phyloP scores from a whole-genome alignment of 495 filamentous ascomycete species.

The Penicillium desertorum region DNA sequence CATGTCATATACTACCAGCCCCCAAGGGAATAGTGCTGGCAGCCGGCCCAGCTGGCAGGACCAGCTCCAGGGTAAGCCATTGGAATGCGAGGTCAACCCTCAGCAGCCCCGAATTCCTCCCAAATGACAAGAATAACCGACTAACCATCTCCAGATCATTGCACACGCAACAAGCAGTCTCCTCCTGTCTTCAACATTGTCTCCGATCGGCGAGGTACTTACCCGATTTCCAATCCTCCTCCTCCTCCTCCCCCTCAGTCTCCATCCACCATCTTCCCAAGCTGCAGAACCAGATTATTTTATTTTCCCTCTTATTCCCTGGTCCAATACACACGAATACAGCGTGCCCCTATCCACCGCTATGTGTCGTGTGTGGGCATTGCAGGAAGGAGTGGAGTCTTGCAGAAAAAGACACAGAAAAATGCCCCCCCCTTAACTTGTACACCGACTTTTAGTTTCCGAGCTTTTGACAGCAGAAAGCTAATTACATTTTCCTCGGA shows the following conservation, averaged over 20 bases:
- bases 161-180: conserved; percentile 52
- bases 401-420: conserved; percentile 21
- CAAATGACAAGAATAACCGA: conserved; percentile 16
- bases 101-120: background rate
- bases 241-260: background rate
- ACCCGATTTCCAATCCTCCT: conserved; percentile 10
- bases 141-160: conserved; percentile 54
- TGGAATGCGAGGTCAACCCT: background rate
- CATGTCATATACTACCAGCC: conserved; percentile 34
- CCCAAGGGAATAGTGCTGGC: conserved; percentile 22
- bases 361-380: conserved; percentile 24
- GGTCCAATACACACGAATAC: background rate
- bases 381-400: conserved; percentile 30
- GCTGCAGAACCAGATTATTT: conserved; percentile 1
- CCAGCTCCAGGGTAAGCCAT: conserved; percentile 51
- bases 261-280: conserved; percentile 5
- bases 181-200: conserved; percentile 67
- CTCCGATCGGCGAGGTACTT: conserved; percentile 75
- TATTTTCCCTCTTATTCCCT: conserved; percentile 7
- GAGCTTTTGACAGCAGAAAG: conserved; percentile 27
- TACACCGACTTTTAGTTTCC: conserved; percentile 45
- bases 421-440: conserved; percentile 12
- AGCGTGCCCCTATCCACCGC: conserved; percentile 6
- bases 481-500: conserved; percentile 23
- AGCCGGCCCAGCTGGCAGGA: conserved; percentile 48